A percentile compares a stretch with the other conserved stretches of the same genome.
phyloP scores from a whole-genome alignment of 139 green algal species.

The Eudorina sp. region DNA sequence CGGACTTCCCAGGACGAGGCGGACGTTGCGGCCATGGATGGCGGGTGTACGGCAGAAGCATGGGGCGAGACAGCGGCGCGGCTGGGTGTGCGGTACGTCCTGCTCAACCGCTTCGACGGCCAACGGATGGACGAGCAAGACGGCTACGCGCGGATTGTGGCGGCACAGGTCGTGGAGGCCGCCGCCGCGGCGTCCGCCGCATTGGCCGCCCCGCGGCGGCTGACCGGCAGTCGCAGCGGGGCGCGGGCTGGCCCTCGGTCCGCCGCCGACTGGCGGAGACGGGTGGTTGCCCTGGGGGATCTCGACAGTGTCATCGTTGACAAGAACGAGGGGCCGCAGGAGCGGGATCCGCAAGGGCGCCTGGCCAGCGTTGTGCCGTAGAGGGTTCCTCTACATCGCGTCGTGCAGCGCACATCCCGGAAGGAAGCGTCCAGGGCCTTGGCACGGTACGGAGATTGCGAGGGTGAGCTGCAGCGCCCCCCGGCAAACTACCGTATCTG shows the following conservation, averaged over 20 bases:
- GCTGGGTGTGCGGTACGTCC: slow-evolving; percentile 13
- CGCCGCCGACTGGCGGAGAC: not conserved
- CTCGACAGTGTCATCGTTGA: slow-evolving; percentile 17
- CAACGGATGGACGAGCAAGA: not conserved
- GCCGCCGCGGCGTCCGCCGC: not conserved
- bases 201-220: no score
- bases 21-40: not conserved
- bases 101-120: slow-evolving; percentile 23
- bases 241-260: no score
- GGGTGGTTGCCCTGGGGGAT: slow-evolving; percentile 9
- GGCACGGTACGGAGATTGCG: no score
- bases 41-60: slow-evolving; percentile 15
- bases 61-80: not conserved
- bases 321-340: slow-evolving; percentile 35
- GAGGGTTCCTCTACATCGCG: no score
- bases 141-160: not conserved
- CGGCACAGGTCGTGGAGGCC: not conserved
- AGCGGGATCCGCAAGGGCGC: not conserved
- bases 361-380: no score
- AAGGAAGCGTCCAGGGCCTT: no score
- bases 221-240: no score
- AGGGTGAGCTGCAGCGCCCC: no score
- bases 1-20: slow-evolving; percentile 31
- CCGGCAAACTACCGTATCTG: no score
- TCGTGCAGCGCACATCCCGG: no score